Conservation (phyloP, 306 rosid species). For the Gillenia trifoliata region DNA sequence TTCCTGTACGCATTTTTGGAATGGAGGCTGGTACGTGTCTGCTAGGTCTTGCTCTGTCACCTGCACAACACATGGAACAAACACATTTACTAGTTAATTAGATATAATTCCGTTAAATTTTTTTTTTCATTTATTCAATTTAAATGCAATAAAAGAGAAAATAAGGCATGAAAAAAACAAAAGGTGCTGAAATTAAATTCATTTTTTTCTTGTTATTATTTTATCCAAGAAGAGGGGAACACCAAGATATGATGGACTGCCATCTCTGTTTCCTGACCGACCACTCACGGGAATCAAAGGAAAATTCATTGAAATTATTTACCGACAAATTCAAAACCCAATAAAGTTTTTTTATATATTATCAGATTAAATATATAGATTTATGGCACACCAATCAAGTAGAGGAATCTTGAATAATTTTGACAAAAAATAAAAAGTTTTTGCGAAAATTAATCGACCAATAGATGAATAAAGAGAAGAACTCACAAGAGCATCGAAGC, state of each 20-base stretch:
- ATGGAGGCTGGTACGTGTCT: constrained; percentile 90
- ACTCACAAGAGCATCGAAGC: constrained; percentile 68
- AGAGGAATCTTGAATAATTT: constrained; percentile 1
- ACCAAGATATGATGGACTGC: neutral
- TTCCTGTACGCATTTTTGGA: constrained; percentile 59
- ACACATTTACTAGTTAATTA: neutral
- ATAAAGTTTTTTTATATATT: neutral
- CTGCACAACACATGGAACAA: constrained; percentile 27
- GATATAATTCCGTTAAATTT: neutral
- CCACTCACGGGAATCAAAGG: neutral
- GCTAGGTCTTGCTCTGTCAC: constrained; percentile 77
- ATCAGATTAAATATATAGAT: neutral
- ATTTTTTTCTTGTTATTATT: too few species aligned
- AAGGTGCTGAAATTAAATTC: too few species aligned
- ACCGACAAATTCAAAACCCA: neutral
- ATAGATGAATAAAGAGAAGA: neutral
- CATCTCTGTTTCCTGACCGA: neutral
- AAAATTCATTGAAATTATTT: neutral
- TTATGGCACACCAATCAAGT: neutral
- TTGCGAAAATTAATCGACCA: neutral
- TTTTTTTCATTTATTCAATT: too few species aligned
- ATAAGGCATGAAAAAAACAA: too few species aligned
- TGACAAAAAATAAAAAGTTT: too few species aligned
- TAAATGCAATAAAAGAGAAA: too few species aligned
- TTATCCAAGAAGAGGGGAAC: neutral